Percentiles rank a stretch among this genome's conserved stretches.
Evolutionary conservation across 2,329 filamentous ascomycete species (phyloP).

Genomic region (Diplodia seriata): DNA sequence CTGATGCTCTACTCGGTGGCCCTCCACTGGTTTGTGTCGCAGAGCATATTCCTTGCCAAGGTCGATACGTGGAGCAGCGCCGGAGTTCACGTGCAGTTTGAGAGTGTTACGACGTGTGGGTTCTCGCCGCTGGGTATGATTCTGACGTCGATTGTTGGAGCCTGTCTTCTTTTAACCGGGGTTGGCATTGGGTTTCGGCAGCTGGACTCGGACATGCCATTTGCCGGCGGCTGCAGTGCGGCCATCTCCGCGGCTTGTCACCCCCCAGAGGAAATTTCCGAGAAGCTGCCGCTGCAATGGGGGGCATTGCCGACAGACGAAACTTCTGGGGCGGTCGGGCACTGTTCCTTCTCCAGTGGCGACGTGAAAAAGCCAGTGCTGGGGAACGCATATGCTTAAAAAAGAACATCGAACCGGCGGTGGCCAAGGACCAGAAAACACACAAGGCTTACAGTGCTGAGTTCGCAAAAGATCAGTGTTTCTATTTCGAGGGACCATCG

Average conservation of each 20-base stretch:
- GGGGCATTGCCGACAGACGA: background rate
- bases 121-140: slow-evolving; percentile 36
- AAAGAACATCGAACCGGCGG: background rate
- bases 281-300: background rate
- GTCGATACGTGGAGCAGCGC: slow-evolving; percentile 36
- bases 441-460: background rate
- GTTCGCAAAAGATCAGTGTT: background rate
- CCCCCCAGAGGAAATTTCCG: background rate
- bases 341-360: background rate
- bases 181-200: background rate
- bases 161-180: background rate
- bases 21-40: slow-evolving; percentile 55
- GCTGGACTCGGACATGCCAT: background rate
- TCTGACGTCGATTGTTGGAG: slow-evolving; percentile 2
- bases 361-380: background rate
- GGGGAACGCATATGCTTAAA: background rate
- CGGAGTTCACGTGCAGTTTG: background rate
- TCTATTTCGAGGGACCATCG: slow-evolving; percentile 2
- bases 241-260: slow-evolving; percentile 25
- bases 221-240: slow-evolving; percentile 13
- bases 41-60: slow-evolving; percentile 51
- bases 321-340: background rate
- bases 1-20: slow-evolving; percentile 43
- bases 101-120: slow-evolving; percentile 32
- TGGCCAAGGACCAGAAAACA: background rate